Evolutionary conservation across 257 asterid species (phyloP).

Genomic region (Paraleonurus japonicus): DNA sequence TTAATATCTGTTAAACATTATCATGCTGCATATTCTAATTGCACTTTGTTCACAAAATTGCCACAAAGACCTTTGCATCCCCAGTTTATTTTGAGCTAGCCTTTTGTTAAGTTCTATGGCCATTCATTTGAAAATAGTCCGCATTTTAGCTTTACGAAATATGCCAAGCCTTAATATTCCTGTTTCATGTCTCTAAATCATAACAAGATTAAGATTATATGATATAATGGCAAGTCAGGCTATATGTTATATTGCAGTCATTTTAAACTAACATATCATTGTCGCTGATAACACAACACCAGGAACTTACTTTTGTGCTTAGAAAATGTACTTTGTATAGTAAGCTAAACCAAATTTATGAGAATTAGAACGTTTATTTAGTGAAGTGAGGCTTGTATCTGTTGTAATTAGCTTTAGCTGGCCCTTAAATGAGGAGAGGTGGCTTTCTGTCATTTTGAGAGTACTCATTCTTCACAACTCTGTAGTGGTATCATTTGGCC

Average conservation of each 20-base stretch:
- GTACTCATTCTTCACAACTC: background rate
- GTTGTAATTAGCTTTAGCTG: background rate
- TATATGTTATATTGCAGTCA: background rate
- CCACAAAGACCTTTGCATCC: background rate
- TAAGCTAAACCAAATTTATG: slow-evolving; percentile 2
- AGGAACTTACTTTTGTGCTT: background rate
- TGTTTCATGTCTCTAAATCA: background rate
- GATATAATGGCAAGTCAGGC: background rate
- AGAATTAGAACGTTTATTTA: background rate
- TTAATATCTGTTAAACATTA: background rate
- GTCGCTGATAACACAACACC: background rate
- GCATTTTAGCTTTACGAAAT: background rate
- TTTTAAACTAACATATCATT: background rate
- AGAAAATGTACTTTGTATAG: background rate
- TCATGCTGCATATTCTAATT: background rate
- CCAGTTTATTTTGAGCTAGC: background rate
- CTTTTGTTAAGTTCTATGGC: background rate
- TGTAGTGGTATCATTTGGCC: background rate
- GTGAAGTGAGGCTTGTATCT: background rate
- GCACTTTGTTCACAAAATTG: background rate
- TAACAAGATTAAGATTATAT: background rate
- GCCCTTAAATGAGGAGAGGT: background rate
- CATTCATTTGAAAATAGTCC: background rate
- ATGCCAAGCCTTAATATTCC: background rate
- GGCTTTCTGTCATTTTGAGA: background rate